A percentile compares a stretch with the other conserved stretches of the same genome.
phyloP scores from a whole-genome alignment of 2,329 filamentous ascomycete genomes.

The Paecilomyces fulvus region DNA sequence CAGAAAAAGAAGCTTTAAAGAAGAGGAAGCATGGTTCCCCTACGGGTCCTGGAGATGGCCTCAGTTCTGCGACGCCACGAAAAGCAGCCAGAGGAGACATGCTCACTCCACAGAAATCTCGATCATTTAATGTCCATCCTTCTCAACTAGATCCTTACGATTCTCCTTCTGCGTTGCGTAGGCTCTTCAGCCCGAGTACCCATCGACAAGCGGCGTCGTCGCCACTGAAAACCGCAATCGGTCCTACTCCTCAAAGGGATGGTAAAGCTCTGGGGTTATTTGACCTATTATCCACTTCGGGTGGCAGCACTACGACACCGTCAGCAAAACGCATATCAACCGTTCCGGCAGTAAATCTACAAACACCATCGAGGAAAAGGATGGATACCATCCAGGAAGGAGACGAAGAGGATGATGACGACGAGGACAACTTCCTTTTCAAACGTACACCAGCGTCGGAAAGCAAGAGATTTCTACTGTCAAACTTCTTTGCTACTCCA shows the following conservation, averaged over 20 bases:
- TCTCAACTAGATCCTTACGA: conserved; percentile 37
- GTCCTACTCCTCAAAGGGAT: conserved; percentile 42
- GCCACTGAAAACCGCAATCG: conserved; percentile 33
- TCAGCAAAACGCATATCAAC: conserved; percentile 19
- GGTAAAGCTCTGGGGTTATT: conserved; percentile 41
- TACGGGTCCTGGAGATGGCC: conserved; percentile 11
- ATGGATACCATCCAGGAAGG: conserved; percentile 22
- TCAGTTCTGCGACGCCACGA: conserved; percentile 23
- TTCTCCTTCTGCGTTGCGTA: conserved; percentile 30
- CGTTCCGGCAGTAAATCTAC: conserved; percentile 18
- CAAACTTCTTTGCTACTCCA: conserved; percentile 38
- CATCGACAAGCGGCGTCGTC: conserved; percentile 19
- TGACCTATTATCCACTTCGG: conserved; percentile 37
- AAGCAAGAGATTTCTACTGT: conserved; percentile 37
- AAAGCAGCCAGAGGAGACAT: conserved; percentile 24
- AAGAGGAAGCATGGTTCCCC: conserved; percentile 27
- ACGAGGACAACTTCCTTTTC: conserved; percentile 5
- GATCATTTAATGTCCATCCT: conserved; percentile 22
- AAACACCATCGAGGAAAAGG: conserved; percentile 28
- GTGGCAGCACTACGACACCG: conserved; percentile 26
- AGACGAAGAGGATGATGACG: conserved; percentile 18
- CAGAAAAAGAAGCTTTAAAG: conserved; percentile 13
- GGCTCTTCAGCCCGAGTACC: conserved; percentile 28
- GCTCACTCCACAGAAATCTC: conserved; percentile 23
- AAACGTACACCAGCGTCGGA: conserved; percentile 35